phyloP scores from a whole-genome alignment of 2,329 filamentous ascomycete genomes.

The Lachnellula arida region DNA sequence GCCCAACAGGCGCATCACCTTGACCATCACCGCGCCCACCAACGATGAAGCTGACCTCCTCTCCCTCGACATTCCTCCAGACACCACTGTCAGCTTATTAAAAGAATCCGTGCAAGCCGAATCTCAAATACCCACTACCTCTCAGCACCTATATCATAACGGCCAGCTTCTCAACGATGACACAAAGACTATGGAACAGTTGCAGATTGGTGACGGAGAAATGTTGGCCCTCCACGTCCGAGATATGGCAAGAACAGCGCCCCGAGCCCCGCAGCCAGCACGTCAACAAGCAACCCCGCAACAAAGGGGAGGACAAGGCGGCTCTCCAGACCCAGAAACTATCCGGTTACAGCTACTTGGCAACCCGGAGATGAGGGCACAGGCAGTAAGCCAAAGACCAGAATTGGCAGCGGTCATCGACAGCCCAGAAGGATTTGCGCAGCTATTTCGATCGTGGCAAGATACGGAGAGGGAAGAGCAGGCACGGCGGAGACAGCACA shows the following conservation, averaged over 20 bases:
- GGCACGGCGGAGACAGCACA: slow-evolving; percentile 73
- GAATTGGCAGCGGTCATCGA: slow-evolving; percentile 73
- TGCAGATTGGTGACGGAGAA: slow-evolving; percentile 80
- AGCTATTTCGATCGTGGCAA: slow-evolving; percentile 63
- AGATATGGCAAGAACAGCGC: slow-evolving; percentile 47
- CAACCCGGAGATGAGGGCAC: slow-evolving; percentile 66
- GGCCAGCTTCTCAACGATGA: slow-evolving; percentile 75
- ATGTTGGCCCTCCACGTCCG: slow-evolving; percentile 85
- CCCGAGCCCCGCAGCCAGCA: slow-evolving; percentile 31
- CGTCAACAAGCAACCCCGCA: slow-evolving; percentile 32
- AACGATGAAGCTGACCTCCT: slow-evolving; percentile 62
- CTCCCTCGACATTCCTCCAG: slow-evolving; percentile 73
- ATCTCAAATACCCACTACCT: slow-evolving; percentile 62
- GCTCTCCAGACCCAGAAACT: slow-evolving; percentile 67
- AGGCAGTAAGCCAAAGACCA: slow-evolving; percentile 68
- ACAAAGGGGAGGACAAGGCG: slow-evolving; percentile 30
- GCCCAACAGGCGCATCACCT: slow-evolving; percentile 70
- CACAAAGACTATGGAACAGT: slow-evolving; percentile 73
- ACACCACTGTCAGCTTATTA: slow-evolving; percentile 78
- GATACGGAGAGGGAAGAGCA: slow-evolving; percentile 68
- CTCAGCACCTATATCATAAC: slow-evolving; percentile 88
- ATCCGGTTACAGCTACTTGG: slow-evolving; percentile 78
- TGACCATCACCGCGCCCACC: slow-evolving; percentile 75
- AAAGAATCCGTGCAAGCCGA: slow-evolving; percentile 88
- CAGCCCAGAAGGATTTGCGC: slow-evolving; percentile 70